A percentile compares a stretch with the other conserved stretches of the same genome.
These are phyloP conservation scores for Persicaria maculosa DNA, from an alignment of 148 eudicot genomes.

Conservation along the genomic window DNA sequence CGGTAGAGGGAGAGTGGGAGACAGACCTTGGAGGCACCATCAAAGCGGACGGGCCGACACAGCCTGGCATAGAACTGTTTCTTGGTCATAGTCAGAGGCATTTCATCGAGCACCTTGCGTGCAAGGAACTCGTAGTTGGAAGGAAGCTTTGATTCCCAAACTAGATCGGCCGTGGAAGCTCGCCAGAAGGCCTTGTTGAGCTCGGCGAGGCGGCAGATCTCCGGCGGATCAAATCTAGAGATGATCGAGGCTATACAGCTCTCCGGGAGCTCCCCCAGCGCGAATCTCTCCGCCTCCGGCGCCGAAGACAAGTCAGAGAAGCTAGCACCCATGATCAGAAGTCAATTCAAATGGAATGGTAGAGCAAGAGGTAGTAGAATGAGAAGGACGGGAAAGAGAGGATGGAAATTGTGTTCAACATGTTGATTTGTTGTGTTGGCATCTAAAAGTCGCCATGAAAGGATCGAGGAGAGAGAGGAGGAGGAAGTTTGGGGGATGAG, in stretches of 20 bases:
- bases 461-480: not conserved
- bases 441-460: conserved; percentile 14
- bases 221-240: conserved; percentile 35
- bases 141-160: conserved; percentile 60
- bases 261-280: conserved; percentile 60
- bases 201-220: conserved; percentile 43
- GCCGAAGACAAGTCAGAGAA: conserved; percentile 22
- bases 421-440: conserved; percentile 1
- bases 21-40: conserved; percentile 46
- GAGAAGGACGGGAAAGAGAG: conserved; percentile 16
- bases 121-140: conserved; percentile 35
- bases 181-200: conserved; percentile 30
- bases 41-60: conserved; percentile 35
- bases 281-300: not conserved
- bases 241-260: conserved; percentile 48
- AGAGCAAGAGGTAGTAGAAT: conserved; percentile 29
- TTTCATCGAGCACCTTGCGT: conserved; percentile 24
- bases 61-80: conserved; percentile 44
- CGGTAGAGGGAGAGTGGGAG: not conserved
- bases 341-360: conserved; percentile 6
- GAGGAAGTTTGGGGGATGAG: not conserved
- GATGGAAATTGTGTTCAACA: conserved; percentile 25
- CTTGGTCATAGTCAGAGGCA: conserved; percentile 18
- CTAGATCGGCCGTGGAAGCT: conserved; percentile 54
- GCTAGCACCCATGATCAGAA: conserved; percentile 35